phyloP scores from a whole-genome alignment of 805 yeast genomes.

The Saccharomyces kudriavzevii region DNA sequence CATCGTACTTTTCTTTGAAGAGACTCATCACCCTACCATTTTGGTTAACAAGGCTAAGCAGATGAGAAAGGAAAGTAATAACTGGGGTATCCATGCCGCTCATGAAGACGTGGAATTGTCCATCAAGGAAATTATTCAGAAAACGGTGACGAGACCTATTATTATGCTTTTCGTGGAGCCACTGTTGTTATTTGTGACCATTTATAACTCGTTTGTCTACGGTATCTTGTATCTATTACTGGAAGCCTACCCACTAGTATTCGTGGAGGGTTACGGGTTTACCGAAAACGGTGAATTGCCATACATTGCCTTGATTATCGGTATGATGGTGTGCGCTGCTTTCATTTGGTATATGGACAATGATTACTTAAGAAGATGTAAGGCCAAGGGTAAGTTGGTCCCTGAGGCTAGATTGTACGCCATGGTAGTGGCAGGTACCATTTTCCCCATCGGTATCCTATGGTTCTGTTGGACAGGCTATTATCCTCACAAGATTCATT shows the following conservation, averaged over 20 bases:
- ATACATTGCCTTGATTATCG: constrained; percentile 66
- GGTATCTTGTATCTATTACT: constrained; percentile 69
- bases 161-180: constrained; percentile 64
- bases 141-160: constrained; percentile 61
- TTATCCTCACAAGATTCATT: constrained; percentile 60
- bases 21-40: constrained; percentile 66
- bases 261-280: constrained; percentile 54
- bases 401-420: constrained; percentile 79
- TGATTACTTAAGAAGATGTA: constrained; percentile 40
- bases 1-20: constrained; percentile 41
- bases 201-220: constrained; percentile 72
- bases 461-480: constrained; percentile 89
- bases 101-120: constrained; percentile 57
- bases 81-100: constrained; percentile 76
- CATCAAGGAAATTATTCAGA: constrained; percentile 50
- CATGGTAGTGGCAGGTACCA: constrained; percentile 61
- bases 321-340: constrained; percentile 52
- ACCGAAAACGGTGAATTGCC: constrained; percentile 53
- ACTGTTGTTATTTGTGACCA: constrained; percentile 54
- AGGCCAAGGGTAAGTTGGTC: constrained; percentile 47
- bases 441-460: constrained; percentile 70
- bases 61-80: constrained; percentile 61
- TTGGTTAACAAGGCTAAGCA: constrained; percentile 53
- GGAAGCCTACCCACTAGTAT: constrained; percentile 70
- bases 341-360: constrained; percentile 48